A percentile compares a stretch with the other conserved stretches of the same genome.
Evolutionary conservation across 2,329 filamentous ascomycete genomes (phyloP).

Genomic region (Scedosporium dehoogii): DNA sequence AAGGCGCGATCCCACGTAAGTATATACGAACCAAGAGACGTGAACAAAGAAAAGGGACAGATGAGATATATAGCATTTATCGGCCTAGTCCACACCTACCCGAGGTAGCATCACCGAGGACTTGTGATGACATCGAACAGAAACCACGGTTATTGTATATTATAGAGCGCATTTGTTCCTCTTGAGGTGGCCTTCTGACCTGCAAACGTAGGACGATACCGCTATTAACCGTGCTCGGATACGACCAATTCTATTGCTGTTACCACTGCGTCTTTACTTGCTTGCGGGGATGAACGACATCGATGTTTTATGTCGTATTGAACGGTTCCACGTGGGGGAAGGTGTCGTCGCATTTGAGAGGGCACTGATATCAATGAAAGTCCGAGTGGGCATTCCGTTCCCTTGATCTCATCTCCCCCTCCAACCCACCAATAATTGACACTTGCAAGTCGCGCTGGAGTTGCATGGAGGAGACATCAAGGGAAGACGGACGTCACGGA

Average conservation of each 20-base stretch:
- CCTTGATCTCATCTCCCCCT: background rate
- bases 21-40: background rate
- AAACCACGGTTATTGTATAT: background rate
- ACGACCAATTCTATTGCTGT: background rate
- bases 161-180: background rate
- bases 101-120: background rate
- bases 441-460: background rate
- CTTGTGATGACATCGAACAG: background rate
- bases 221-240: background rate
- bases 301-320: background rate
- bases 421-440: background rate
- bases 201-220: background rate
- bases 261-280: background rate
- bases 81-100: background rate
- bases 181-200: background rate
- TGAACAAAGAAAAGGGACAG: background rate
- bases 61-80: background rate
- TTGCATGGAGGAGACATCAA: background rate
- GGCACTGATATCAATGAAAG: background rate
- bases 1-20: background rate
- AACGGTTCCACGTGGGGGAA: background rate
- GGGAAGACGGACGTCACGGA: background rate
- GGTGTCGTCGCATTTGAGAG: background rate
- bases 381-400: too few relatives aligned
- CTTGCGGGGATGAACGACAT: background rate